Conservation (phyloP, 257 asterid species). For the Nicotiana paniculata region DNA sequence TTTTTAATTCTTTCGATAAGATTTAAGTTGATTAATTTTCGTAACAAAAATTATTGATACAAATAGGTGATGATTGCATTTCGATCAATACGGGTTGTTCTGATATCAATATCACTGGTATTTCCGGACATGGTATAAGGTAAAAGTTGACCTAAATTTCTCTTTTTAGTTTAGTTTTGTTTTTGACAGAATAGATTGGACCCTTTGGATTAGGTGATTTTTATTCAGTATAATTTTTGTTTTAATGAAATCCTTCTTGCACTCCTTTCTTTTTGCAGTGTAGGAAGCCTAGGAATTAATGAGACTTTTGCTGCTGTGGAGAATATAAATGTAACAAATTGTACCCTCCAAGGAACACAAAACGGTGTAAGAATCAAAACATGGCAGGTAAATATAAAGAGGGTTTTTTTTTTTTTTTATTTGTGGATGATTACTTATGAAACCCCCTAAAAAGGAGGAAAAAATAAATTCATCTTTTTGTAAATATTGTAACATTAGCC, state of each 20-base stretch:
- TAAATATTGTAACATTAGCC: not conserved
- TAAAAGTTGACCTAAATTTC: not conserved
- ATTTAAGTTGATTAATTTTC: not conserved
- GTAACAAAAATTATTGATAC: too few relatives aligned
- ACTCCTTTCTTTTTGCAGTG: constrained; percentile 13
- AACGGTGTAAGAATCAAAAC: constrained; percentile 61
- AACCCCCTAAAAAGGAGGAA: not conserved
- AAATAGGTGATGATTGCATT: constrained; percentile 48
- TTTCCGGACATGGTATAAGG: constrained; percentile 56
- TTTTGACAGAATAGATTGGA: too few relatives aligned
- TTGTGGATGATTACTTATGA: not conserved
- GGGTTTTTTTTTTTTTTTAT: too few relatives aligned
- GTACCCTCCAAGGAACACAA: constrained; percentile 29
- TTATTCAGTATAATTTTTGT: too few relatives aligned
- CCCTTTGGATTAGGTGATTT: too few relatives aligned
- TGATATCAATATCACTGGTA: constrained; percentile 25
- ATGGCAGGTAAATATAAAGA: constrained; percentile 37
- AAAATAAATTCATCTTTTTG: not conserved
- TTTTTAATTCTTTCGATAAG: not conserved
- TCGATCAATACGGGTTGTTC: constrained; percentile 45
- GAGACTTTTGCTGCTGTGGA: constrained; percentile 32
- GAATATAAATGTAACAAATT: constrained; percentile 25
- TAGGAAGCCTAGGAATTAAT: constrained; percentile 45
- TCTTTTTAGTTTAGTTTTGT: not conserved
- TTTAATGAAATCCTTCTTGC: too few relatives aligned